Evolutionary conservation across 805 yeast genomes (phyloP).

Genomic region (Nakazawaea holstii): DNA sequence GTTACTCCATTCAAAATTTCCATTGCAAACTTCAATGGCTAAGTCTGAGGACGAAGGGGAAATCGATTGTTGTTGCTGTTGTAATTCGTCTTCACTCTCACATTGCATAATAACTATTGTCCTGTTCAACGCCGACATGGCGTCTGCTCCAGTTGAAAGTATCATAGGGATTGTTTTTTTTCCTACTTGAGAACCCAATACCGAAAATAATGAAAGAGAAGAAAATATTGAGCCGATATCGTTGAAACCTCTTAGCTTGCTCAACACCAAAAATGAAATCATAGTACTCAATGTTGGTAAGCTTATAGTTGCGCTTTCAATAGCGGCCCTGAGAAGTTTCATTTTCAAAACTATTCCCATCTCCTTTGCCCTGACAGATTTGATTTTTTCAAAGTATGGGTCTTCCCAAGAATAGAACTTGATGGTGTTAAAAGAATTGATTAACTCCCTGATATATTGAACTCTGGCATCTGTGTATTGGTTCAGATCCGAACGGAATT

Average conservation of each 20-base stretch:
- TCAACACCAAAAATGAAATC: slow-evolving; percentile 39
- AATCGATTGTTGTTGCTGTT: background rate
- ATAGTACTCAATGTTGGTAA: slow-evolving; percentile 71
- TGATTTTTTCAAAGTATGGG: slow-evolving; percentile 58
- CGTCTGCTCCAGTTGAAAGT: slow-evolving; percentile 52
- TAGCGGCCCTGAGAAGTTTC: slow-evolving; percentile 56
- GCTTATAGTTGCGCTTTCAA: slow-evolving; percentile 60
- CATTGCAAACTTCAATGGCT: slow-evolving; percentile 40
- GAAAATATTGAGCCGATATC: slow-evolving; percentile 63
- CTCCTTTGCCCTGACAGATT: slow-evolving; percentile 54
- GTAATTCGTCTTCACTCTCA: background rate
- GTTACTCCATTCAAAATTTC: slow-evolving; percentile 59
- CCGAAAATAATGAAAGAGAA: slow-evolving; percentile 62
- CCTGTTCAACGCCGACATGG: slow-evolving; percentile 46
- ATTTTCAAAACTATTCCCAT: slow-evolving; percentile 53
- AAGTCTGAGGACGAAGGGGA: background rate
- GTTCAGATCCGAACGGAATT: slow-evolving; percentile 29
- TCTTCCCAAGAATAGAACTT: slow-evolving; percentile 90
- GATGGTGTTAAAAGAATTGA: slow-evolving; percentile 72
- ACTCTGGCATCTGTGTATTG: slow-evolving; percentile 70
- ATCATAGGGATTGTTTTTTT: slow-evolving; percentile 70
- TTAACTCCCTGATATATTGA: slow-evolving; percentile 67
- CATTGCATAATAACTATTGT: slow-evolving; percentile 44
- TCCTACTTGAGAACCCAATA: slow-evolving; percentile 54
- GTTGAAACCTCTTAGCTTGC: slow-evolving; percentile 27